Percentiles rank a stretch among this genome's conserved stretches.
phyloP scores from a whole-genome alignment of 106 monocot genomes.

The Dendrobium nobile region DNA sequence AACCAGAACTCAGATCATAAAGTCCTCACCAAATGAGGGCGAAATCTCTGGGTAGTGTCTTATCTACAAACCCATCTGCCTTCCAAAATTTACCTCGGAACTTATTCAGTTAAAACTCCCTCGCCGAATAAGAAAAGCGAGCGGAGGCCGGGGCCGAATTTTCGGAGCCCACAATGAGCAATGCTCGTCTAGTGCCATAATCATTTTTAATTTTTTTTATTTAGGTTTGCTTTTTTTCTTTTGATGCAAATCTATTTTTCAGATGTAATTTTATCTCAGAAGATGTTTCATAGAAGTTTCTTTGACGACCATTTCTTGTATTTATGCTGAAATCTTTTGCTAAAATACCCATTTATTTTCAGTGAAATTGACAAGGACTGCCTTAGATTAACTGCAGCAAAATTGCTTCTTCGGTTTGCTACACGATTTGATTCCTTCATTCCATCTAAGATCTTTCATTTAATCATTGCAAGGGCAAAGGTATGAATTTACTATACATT shows the following conservation, averaged over 20 bases:
- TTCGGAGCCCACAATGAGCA: no score
- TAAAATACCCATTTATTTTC: slow-evolving; percentile 14
- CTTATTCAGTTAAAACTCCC: no score
- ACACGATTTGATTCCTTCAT: slow-evolving; percentile 84
- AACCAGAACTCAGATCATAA: no score
- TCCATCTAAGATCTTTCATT: slow-evolving; percentile 56
- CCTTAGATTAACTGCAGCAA: slow-evolving; percentile 67
- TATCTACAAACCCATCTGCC: no score
- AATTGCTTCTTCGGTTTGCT: slow-evolving; percentile 62
- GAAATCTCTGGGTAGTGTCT: no score
- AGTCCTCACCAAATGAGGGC: no score
- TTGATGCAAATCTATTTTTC: not conserved
- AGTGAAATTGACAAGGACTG: slow-evolving; percentile 54
- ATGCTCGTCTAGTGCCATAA: not conserved
- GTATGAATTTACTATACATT: slow-evolving; percentile 19
- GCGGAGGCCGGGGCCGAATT: no score
- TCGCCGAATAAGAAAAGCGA: no score
- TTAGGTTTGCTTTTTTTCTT: not conserved
- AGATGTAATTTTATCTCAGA: not conserved
- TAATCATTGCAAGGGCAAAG: slow-evolving; percentile 38
- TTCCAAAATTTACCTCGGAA: no score
- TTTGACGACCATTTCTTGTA: not conserved
- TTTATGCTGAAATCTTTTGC: not conserved
- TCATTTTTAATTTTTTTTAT: not conserved
- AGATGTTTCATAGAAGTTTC: not conserved